phyloP scores from a whole-genome alignment of 2,329 filamentous ascomycete species.

The Didymella pomorum region DNA sequence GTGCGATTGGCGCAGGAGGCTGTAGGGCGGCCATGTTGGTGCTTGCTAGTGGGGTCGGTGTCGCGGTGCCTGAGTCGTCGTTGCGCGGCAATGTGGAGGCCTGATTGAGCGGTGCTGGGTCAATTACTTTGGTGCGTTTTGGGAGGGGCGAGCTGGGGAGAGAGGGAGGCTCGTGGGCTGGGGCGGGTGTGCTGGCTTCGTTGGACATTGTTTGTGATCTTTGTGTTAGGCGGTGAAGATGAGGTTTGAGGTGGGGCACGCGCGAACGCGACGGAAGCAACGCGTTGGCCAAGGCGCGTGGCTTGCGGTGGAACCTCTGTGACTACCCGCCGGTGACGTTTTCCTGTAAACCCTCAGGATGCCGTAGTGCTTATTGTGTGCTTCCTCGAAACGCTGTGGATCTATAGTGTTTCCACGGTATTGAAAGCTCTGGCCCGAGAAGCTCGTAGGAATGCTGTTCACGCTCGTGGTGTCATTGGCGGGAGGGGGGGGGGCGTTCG shows the following conservation, averaged over 20 bases:
- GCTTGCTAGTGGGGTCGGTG: conserved; percentile 45
- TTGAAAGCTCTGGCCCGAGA: not conserved
- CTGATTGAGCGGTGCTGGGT: conserved; percentile 48
- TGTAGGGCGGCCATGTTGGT: conserved; percentile 27
- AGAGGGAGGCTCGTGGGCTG: conserved; percentile 58
- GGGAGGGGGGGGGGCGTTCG: not conserved
- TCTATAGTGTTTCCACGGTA: not conserved
- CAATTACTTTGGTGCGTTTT: conserved; percentile 77
- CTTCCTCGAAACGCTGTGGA: not conserved
- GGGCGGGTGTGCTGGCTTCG: conserved; percentile 37
- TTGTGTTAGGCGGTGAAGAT: conserved; percentile 25
- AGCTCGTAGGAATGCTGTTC: not conserved
- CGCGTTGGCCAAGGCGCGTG: conserved; percentile 14
- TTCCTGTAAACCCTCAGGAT: not conserved
- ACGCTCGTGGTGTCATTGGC: conserved; percentile 2
- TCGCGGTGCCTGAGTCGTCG: conserved; percentile 46
- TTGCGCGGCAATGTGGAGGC: conserved; percentile 36
- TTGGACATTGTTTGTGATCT: conserved; percentile 28
- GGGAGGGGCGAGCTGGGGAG: conserved; percentile 76
- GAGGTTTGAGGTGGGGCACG: conserved; percentile 10
- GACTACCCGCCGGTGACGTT: not conserved
- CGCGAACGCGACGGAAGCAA: conserved; percentile 16
- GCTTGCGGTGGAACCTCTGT: not conserved
- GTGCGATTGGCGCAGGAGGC: conserved; percentile 35
- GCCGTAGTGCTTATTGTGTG: not conserved